phyloP scores from a whole-genome alignment of 306 rosid species.

The Canavalia ensiformis region DNA sequence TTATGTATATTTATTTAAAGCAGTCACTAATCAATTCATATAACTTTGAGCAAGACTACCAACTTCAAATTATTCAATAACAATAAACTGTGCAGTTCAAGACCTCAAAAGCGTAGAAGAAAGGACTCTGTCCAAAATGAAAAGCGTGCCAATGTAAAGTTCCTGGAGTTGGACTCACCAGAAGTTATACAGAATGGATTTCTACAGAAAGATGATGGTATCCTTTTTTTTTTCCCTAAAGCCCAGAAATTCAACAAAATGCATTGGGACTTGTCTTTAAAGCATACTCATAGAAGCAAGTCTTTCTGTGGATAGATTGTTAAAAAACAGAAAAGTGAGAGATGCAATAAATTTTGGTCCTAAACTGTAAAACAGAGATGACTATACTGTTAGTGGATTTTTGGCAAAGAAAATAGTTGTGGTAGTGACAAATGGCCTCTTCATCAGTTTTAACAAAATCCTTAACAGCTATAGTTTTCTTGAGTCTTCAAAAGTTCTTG shows the following conservation, averaged over 20 bases:
- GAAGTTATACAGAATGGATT: conserved; percentile 62
- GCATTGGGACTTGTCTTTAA: conserved; percentile 19
- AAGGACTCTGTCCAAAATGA: conserved; percentile 59
- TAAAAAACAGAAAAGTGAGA: neutral
- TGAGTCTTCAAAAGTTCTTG: neutral
- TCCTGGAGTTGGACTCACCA: conserved; percentile 86
- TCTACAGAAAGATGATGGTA: conserved; percentile 72
- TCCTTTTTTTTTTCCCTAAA: neutral
- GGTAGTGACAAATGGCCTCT: neutral
- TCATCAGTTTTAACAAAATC: neutral
- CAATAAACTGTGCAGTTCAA: conserved; percentile 68
- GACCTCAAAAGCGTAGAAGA: conserved; percentile 59
- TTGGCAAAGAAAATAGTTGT: conserved; percentile 3
- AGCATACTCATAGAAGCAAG: neutral
- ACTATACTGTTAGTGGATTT: neutral
- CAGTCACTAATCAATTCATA: conserved; percentile 49
- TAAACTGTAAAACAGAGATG: neutral
- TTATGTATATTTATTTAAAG: conserved; percentile 60
- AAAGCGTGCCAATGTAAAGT: conserved; percentile 68
- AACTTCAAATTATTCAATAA: conserved; percentile 47
- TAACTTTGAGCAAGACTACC: conserved; percentile 35
- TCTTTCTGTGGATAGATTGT: neutral
- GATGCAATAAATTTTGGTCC: conserved; percentile 3
- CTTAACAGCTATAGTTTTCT: neutral
- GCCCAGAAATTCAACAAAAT: neutral